These are phyloP conservation scores for Tulasnella calospora DNA, from an alignment of 768 basidiomycete genomes.

Conservation along the genomic window DNA sequence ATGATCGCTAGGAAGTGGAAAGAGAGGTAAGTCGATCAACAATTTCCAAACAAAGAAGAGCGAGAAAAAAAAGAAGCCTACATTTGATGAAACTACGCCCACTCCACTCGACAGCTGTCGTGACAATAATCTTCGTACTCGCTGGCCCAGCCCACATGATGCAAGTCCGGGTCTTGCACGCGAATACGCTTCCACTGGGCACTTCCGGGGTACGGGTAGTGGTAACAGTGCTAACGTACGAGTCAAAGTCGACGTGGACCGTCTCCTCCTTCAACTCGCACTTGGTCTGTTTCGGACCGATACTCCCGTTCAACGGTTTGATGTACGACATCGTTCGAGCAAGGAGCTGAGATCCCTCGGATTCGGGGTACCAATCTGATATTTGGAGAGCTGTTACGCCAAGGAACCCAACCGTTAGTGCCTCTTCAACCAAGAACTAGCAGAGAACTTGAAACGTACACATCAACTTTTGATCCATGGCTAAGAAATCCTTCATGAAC, in stretches of 20 bases:
- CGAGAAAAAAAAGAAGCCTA: conserved; percentile 39
- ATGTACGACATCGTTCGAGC: conserved; percentile 93
- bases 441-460: conserved; percentile 49
- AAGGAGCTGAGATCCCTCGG: conserved; percentile 60
- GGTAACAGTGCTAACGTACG: conserved; percentile 76
- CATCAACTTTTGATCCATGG: conserved; percentile 76
- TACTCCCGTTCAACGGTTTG: conserved; percentile 78
- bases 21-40: not conserved
- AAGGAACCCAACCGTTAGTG: conserved; percentile 1
- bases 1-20: conserved; percentile 69
- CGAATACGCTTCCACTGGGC: conserved; percentile 87
- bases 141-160: conserved; percentile 86
- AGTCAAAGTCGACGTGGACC: conserved; percentile 72
- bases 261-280: conserved; percentile 91
- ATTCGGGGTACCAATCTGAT: conserved; percentile 82
- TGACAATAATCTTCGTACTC: conserved; percentile 74
- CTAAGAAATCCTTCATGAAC: conserved; percentile 92
- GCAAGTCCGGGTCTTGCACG: conserved; percentile 91
- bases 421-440: not conserved
- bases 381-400: conserved; percentile 75
- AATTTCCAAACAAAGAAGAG: not conserved
- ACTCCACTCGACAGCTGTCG: conserved; percentile 92
- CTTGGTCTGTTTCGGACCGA: conserved; percentile 93
- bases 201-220: conserved; percentile 93
- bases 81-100: conserved; percentile 96